phyloP scores from a whole-genome alignment of 2,329 filamentous ascomycete genomes.

The Monilinia vaccinii-corymbosi region DNA sequence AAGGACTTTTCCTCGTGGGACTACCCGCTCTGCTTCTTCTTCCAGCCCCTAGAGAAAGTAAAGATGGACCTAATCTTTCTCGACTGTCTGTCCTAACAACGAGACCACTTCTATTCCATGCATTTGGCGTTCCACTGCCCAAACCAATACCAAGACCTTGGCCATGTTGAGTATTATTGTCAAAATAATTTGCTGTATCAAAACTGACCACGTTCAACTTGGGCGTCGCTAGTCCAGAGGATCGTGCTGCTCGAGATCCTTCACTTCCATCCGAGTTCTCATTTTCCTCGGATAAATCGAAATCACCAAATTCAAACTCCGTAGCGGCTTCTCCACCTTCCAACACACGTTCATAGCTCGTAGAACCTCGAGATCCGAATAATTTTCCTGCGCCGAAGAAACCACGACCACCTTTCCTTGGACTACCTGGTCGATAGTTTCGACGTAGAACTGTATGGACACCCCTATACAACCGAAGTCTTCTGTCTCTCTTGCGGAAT shows the following conservation, averaged over 20 bases:
- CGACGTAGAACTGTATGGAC: slow-evolving; percentile 37
- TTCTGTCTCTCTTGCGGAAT: slow-evolving; percentile 70
- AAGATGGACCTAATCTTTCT: slow-evolving; percentile 57
- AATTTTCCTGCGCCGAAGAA: slow-evolving; percentile 51
- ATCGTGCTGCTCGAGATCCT: slow-evolving; percentile 44
- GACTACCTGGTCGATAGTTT: slow-evolving; percentile 37
- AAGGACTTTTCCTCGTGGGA: slow-evolving; percentile 46
- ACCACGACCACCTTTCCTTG: slow-evolving; percentile 38
- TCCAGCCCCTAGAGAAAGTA: slow-evolving; percentile 46
- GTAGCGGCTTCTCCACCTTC: slow-evolving; percentile 63
- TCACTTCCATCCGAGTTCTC: slow-evolving; percentile 55
- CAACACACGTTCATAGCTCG: slow-evolving; percentile 72
- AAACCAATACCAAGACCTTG: slow-evolving; percentile 23
- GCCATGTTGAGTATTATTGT: slow-evolving; percentile 15
- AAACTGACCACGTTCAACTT: slow-evolving; percentile 46
- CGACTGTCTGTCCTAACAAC: slow-evolving; percentile 78
- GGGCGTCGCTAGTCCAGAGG: slow-evolving; percentile 61
- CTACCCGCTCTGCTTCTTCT: slow-evolving; percentile 38
- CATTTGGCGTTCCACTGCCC: slow-evolving; percentile 23
- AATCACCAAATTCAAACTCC: slow-evolving; percentile 69
- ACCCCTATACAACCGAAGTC: slow-evolving; percentile 50
- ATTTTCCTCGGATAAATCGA: slow-evolving; percentile 51
- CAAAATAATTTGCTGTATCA: slow-evolving; percentile 32
- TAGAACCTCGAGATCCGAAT: slow-evolving; percentile 46
- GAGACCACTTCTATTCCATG: slow-evolving; percentile 60